phyloP scores from a whole-genome alignment of 768 basidiomycete genomes.

The Leucogyrophana mollusca region DNA sequence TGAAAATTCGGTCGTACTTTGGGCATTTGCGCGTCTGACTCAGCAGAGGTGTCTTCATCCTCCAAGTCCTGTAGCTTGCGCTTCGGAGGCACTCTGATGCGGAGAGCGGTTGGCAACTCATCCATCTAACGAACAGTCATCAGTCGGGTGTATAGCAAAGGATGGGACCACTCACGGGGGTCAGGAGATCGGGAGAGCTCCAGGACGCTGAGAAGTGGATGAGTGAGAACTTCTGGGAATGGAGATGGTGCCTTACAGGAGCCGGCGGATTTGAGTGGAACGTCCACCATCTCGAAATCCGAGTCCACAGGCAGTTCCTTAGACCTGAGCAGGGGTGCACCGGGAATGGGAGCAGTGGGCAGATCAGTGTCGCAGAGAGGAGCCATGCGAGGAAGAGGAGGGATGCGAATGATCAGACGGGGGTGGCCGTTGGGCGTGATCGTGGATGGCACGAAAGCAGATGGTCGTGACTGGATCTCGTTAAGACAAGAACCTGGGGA shows the following conservation, averaged over 20 bases:
- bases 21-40: slow-evolving; percentile 6
- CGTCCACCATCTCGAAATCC: slow-evolving; percentile 16
- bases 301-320: slow-evolving; percentile 22
- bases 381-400: slow-evolving; percentile 5
- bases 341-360: slow-evolving; percentile 7
- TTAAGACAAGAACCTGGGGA: not conserved
- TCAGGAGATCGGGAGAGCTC: slow-evolving; percentile 8
- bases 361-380: slow-evolving; percentile 1
- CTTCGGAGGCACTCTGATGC: slow-evolving; percentile 24
- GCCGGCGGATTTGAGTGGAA: slow-evolving; percentile 7
- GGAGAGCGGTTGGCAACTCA: slow-evolving; percentile 16
- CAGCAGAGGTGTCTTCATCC: not conserved
- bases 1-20: slow-evolving; percentile 14
- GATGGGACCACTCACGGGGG: slow-evolving; percentile 14
- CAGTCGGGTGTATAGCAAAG: not conserved
- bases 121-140: slow-evolving; percentile 8
- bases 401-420: slow-evolving; percentile 3
- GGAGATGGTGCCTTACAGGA: no score
- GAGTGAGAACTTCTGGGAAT: no score
- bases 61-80: slow-evolving; percentile 22
- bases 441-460: no score
- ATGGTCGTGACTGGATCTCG: no score
- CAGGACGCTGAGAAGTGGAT: slow-evolving; percentile 12
- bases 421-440: not conserved
- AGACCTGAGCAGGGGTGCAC: slow-evolving; percentile 24